These are phyloP conservation scores for Gaillardinia entomophila DNA, from an alignment of 805 yeast species.

Conservation along the genomic window DNA sequence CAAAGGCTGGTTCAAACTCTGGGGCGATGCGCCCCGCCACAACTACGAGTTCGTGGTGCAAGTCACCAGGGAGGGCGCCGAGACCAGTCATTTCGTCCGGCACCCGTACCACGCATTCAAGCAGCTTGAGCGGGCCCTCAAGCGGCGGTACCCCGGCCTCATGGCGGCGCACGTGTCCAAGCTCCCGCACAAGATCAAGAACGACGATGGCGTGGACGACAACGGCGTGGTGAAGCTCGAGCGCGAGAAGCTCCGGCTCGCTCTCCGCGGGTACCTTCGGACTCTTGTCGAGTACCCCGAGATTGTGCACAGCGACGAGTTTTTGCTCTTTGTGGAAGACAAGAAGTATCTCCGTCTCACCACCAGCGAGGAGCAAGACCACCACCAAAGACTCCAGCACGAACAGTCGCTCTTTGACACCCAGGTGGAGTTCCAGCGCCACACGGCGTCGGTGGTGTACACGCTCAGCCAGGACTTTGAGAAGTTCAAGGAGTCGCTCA, in stretches of 20 bases:
- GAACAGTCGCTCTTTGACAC: constrained; percentile 54
- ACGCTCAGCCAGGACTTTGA: constrained; percentile 52
- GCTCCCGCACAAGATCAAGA: constrained; percentile 50
- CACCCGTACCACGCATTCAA: constrained; percentile 68
- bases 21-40: constrained; percentile 9
- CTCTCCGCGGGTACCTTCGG: constrained; percentile 69
- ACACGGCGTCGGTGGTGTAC: constrained; percentile 54
- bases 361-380: constrained; percentile 47
- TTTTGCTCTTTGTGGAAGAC: constrained; percentile 49
- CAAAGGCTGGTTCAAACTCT: constrained; percentile 2
- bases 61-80: constrained; percentile 22
- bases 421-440: constrained; percentile 67
- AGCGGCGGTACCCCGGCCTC: constrained; percentile 58
- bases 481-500: constrained; percentile 49
- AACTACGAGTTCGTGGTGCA: constrained; percentile 47
- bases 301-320: constrained; percentile 45
- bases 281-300: constrained; percentile 48
- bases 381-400: constrained; percentile 48
- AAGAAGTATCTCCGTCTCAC: constrained; percentile 33
- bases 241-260: constrained; percentile 72
- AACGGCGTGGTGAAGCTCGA: constrained; percentile 30
- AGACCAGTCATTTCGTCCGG: constrained; percentile 41
- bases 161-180: constrained; percentile 47
- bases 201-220: constrained; percentile 22
- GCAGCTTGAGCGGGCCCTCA: constrained; percentile 47